phyloP scores from a whole-genome alignment of 805 yeast genomes.

The Wickerhamomyces pijperi region DNA sequence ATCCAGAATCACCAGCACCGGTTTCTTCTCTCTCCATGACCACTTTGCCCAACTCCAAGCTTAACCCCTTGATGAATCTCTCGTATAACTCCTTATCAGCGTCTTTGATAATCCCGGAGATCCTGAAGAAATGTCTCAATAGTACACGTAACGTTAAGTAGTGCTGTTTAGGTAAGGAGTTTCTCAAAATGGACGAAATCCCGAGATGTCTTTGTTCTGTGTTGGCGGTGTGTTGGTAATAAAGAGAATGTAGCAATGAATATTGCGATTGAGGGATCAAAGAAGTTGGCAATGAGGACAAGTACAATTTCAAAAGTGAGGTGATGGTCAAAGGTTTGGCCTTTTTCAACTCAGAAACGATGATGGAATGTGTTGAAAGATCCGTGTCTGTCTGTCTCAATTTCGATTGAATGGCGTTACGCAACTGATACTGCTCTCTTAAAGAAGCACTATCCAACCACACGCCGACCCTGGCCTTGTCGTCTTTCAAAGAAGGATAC shows the following conservation, averaged over 20 bases:
- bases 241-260: conserved; percentile 60
- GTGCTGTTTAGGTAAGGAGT: not conserved
- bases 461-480: conserved; percentile 50
- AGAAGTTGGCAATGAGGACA: conserved; percentile 74
- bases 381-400: not conserved
- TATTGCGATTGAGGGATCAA: conserved; percentile 53
- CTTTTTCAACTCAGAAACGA: conserved; percentile 5
- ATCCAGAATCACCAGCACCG: not conserved
- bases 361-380: not conserved
- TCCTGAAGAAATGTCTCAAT: not conserved
- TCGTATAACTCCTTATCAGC: not conserved
- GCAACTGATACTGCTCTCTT: conserved; percentile 45
- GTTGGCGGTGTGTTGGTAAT: conserved; percentile 24
- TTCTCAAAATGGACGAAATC: not conserved
- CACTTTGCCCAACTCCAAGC: not conserved
- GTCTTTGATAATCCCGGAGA: not conserved
- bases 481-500: conserved; percentile 62
- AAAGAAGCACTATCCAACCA: conserved; percentile 65
- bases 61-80: not conserved
- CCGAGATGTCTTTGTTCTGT: not conserved
- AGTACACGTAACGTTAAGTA: not conserved
- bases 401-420: conserved; percentile 26
- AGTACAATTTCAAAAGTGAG: conserved; percentile 57
- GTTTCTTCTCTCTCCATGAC: not conserved
- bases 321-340: conserved; percentile 49